phyloP scores from a whole-genome alignment of 768 basidiomycete species.

The Russula abietina region DNA sequence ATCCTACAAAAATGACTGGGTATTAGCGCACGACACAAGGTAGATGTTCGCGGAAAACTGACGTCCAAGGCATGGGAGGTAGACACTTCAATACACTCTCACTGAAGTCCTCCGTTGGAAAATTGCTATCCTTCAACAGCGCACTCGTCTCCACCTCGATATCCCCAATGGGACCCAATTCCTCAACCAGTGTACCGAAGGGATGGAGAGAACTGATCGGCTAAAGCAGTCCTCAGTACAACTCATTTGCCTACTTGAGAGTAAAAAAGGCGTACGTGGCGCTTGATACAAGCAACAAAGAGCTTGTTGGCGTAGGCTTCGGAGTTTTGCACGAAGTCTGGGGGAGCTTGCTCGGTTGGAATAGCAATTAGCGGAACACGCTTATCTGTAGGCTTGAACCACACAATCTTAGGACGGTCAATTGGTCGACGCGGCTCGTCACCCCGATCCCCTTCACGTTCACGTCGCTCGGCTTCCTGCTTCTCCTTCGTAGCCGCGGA shows the following conservation, averaged over 20 bases:
- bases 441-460: slow-evolving; percentile 89
- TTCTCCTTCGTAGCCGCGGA: slow-evolving; percentile 98
- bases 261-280: slow-evolving; percentile 61
- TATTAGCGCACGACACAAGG: slow-evolving; percentile 18
- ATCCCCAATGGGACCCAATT: slow-evolving; percentile 97
- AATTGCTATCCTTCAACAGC: slow-evolving; percentile 96
- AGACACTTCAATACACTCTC: slow-evolving; percentile 94
- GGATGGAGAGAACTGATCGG: slow-evolving; percentile 96
- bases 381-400: slow-evolving; percentile 99
- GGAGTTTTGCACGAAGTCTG: slow-evolving; percentile 91
- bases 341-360: slow-evolving; percentile 95
- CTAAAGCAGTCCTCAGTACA: slow-evolving; percentile 36
- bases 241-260: not conserved
- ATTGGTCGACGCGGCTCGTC: slow-evolving; percentile 78
- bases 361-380: slow-evolving; percentile 98
- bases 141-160: slow-evolving; percentile 98
- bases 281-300: slow-evolving; percentile 97
- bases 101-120: slow-evolving; percentile 94
- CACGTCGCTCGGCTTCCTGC: slow-evolving; percentile 94
- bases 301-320: slow-evolving; percentile 85
- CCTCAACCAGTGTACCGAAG: slow-evolving; percentile 96
- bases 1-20: slow-evolving; percentile 43
- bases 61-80: slow-evolving; percentile 94
- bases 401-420: slow-evolving; percentile 97
- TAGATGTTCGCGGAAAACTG: slow-evolving; percentile 32